Conservation (phyloP, 179 eudicot genomes). For the Vitellaria paradoxa region DNA sequence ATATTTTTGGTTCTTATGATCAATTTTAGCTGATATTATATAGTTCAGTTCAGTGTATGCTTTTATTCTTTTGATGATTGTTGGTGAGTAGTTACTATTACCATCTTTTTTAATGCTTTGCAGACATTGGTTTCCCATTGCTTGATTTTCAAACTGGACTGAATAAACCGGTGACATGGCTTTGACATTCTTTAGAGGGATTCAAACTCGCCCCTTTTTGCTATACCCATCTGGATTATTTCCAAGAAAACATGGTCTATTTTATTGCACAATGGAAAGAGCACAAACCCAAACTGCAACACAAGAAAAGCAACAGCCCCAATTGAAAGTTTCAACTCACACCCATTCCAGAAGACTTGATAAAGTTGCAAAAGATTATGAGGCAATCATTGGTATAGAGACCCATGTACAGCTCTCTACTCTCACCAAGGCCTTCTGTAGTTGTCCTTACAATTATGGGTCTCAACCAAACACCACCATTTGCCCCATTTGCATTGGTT, state of each 20-base stretch:
- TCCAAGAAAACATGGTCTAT: slow-evolving; percentile 38
- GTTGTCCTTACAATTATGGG: slow-evolving; percentile 85
- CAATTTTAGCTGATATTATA: background rate
- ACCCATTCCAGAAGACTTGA: slow-evolving; percentile 39
- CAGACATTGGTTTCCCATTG: slow-evolving; percentile 13
- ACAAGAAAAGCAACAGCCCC: slow-evolving; percentile 48
- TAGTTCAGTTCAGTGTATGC: background rate
- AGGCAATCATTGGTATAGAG: slow-evolving; percentile 85
- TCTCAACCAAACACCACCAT: slow-evolving; percentile 70
- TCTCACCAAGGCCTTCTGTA: slow-evolving; percentile 81
- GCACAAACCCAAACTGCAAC: slow-evolving; percentile 49
- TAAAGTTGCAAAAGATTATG: slow-evolving; percentile 54
- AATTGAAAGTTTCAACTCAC: slow-evolving; percentile 33
- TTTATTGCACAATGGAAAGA: slow-evolving; percentile 36
- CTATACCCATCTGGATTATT: slow-evolving; percentile 46
- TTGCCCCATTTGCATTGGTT: slow-evolving; percentile 94
- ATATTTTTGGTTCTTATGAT: background rate
- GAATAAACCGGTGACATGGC: slow-evolving; percentile 43
- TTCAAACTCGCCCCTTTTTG: slow-evolving; percentile 48
- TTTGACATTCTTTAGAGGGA: slow-evolving; percentile 62
- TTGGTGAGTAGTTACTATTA: background rate
- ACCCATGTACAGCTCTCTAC: slow-evolving; percentile 93
- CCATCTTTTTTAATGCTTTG: background rate
- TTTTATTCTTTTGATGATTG: background rate
- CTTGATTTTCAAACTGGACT: slow-evolving; percentile 32